Evolutionary conservation across 2,329 filamentous ascomycete species (phyloP).

Genomic region (Cladophialophora bantiana): DNA sequence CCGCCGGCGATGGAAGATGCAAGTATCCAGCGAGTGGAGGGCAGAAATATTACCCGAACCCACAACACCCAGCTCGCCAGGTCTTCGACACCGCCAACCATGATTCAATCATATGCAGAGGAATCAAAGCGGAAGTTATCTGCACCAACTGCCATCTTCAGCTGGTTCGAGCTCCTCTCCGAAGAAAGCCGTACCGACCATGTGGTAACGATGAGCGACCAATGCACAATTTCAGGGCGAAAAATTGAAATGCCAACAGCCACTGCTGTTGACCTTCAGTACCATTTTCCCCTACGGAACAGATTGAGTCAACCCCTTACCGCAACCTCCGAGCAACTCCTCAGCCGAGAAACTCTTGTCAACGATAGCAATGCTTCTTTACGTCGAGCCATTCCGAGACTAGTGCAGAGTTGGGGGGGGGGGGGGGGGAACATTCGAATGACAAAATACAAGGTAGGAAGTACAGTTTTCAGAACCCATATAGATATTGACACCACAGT

Average conservation of each 20-base stretch:
- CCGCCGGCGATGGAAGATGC: background rate
- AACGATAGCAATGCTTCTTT: background rate
- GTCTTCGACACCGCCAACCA: background rate
- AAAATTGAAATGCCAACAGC: background rate
- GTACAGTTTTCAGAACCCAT: background rate
- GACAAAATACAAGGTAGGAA: background rate
- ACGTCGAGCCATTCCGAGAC: background rate
- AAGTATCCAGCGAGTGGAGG: background rate
- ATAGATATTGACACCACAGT: background rate
- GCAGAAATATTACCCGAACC: constrained; percentile 2
- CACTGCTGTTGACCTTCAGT: background rate
- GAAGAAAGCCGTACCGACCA: background rate
- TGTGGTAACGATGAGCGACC: background rate
- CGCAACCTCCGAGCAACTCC: background rate
- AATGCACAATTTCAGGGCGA: background rate
- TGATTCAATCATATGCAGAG: background rate
- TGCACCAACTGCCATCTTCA: background rate
- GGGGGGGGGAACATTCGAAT: background rate
- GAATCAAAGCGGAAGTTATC: background rate
- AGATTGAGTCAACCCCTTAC: too few species aligned
- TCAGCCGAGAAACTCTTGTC: background rate
- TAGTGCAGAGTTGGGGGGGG: background rate
- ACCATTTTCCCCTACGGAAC: too few species aligned
- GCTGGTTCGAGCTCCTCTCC: background rate
- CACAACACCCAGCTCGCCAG: background rate